These are phyloP conservation scores for Ormosia semicastrata DNA, from an alignment of 306 rosid genomes.

Conservation along the genomic window DNA sequence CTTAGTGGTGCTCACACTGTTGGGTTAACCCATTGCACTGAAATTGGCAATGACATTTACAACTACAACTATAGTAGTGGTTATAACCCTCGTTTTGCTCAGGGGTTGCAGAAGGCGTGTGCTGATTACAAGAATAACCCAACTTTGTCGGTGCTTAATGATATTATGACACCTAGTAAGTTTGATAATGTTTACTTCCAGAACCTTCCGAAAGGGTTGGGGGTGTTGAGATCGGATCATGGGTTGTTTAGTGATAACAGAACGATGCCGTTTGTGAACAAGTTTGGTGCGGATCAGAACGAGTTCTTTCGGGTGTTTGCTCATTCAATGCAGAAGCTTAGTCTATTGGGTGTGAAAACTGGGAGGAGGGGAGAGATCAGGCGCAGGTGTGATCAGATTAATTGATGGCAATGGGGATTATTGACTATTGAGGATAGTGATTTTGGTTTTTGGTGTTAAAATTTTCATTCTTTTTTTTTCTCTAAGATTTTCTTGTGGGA, in stretches of 20 bases:
- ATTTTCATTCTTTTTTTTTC: neutral
- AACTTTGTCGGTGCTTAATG: constrained; percentile 75
- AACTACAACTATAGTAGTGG: neutral
- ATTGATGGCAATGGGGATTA: constrained; percentile 28
- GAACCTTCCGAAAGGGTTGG: constrained; percentile 71
- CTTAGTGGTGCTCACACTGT: constrained; percentile 84
- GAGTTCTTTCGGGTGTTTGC: constrained; percentile 63
- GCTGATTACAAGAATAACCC: constrained; percentile 56
- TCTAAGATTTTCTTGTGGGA: neutral
- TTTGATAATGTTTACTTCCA: constrained; percentile 79
- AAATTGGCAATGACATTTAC: constrained; percentile 47
- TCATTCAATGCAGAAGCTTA: constrained; percentile 72
- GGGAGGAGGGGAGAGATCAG: constrained; percentile 83
- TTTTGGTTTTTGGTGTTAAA: neutral
- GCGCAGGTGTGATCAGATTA: constrained; percentile 77
- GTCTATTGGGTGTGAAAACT: constrained; percentile 53
- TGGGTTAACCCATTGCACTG: constrained; percentile 75
- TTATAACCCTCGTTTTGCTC: constrained; percentile 48
- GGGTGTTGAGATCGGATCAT: constrained; percentile 75
- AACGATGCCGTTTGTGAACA: constrained; percentile 60
- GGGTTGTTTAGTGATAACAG: constrained; percentile 48
- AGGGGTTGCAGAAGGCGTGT: constrained; percentile 59
- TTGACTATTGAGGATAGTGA: too few relatives aligned
- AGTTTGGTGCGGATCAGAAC: constrained; percentile 51
- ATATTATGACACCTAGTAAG: constrained; percentile 82